Conservation (phyloP, 768 basidiomycete species). For the Boletus rubropictus region DNA sequence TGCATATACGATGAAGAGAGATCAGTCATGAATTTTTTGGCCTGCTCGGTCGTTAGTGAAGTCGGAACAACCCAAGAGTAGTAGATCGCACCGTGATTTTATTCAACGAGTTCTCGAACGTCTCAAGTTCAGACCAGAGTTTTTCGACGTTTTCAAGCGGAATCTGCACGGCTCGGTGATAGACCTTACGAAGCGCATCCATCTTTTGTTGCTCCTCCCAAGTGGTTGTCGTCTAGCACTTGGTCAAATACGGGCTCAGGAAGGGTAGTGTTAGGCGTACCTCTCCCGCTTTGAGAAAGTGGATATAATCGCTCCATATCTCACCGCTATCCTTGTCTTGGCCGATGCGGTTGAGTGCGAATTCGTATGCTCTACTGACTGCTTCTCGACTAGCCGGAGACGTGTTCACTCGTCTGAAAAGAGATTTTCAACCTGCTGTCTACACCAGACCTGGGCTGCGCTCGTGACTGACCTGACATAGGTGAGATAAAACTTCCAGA, state of each 20-base stretch:
- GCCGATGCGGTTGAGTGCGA: conserved; percentile 82
- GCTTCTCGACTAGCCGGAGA: conserved; percentile 65
- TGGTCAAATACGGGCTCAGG: conserved; percentile 2
- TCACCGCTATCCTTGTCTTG: conserved; percentile 88
- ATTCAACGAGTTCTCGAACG: conserved; percentile 86
- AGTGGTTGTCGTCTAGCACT: conserved; percentile 58
- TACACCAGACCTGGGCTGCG: conserved; percentile 6
- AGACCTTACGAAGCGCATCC: conserved; percentile 86
- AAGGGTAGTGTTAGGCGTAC: conserved; percentile 37
- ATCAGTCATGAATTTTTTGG: conserved; percentile 94
- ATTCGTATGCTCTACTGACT: conserved; percentile 88
- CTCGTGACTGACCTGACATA: conserved; percentile 72
- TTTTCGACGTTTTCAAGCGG: conserved; percentile 90
- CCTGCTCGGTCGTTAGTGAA: conserved; percentile 37
- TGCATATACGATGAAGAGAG: conserved; percentile 94
- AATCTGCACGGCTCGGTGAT: conserved; percentile 90
- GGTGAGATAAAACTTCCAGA: conserved; percentile 90
- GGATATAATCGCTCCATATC: conserved; percentile 93
- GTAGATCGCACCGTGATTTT: conserved; percentile 61
- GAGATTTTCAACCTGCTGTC: conserved; percentile 9
- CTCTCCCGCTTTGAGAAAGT: conserved; percentile 77
- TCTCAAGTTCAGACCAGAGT: conserved; percentile 90
- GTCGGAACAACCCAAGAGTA: neutral
- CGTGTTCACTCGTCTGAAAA: conserved; percentile 59
- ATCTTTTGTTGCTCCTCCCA: conserved; percentile 97